These are phyloP conservation scores for Mycena indigotica DNA, from an alignment of 768 basidiomycete species.

Conservation along the genomic window DNA sequence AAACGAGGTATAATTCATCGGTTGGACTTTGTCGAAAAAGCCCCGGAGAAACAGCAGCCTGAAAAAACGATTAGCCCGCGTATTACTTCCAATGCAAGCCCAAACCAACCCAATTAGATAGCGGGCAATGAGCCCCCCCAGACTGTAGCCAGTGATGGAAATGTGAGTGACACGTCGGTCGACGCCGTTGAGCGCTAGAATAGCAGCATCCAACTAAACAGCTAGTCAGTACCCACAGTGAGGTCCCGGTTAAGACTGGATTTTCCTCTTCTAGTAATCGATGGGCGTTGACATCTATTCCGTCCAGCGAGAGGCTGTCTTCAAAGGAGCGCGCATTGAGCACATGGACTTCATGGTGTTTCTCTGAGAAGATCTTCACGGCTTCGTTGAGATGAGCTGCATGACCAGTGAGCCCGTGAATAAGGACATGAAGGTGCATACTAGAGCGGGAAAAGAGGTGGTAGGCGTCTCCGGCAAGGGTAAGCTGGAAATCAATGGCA, in stretches of 20 bases:
- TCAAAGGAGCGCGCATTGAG: slow-evolving; percentile 28
- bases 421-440: slow-evolving; percentile 27
- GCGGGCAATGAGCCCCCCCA: slow-evolving; percentile 41
- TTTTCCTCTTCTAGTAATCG: slow-evolving; percentile 30
- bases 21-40: slow-evolving; percentile 38
- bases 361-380: slow-evolving; percentile 20
- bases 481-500: too few species aligned
- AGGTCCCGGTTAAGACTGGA: too few species aligned
- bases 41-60: slow-evolving; percentile 26
- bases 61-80: neutral
- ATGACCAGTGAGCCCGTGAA: slow-evolving; percentile 34
- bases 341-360: slow-evolving; percentile 26
- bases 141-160: slow-evolving; percentile 36
- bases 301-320: slow-evolving; percentile 34
- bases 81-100: neutral
- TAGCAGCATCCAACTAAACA: slow-evolving; percentile 29
- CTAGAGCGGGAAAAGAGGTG: neutral
- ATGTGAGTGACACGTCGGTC: slow-evolving; percentile 30
- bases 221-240: too few species aligned
- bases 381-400: slow-evolving; percentile 28
- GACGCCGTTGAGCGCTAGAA: slow-evolving; percentile 23
- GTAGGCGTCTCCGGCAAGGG: too few species aligned
- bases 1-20: slow-evolving; percentile 42
- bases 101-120: slow-evolving; percentile 34
- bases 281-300: slow-evolving; percentile 38